Evolutionary conservation across 192 early-diverging fungal genomes (phyloP), one percentile per base, ranked within the genome.

Genomic region (Mycoemilia scoparia): DNA sequence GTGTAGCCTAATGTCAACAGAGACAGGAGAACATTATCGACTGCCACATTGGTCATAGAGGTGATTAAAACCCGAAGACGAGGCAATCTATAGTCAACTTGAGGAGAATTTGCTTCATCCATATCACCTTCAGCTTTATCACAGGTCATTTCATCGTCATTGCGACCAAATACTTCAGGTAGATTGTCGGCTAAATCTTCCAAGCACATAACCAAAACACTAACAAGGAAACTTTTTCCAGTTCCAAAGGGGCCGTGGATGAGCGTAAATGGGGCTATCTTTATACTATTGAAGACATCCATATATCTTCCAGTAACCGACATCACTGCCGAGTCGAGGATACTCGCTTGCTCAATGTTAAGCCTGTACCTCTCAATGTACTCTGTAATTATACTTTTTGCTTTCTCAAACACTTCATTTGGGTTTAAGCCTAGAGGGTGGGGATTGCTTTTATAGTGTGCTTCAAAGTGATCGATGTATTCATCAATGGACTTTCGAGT

Each of bases 41-140:
- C 79, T 6, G 79, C 79, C 16, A 79, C 73, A 42, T 82, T 82
- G 41, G 79, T 82, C 66, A 79, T 76, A 5, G 74, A 82, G 2
- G 72, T 44, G 2, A 82, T 49, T 18, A 82, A 34, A 8, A 78
- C 64, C 9, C 53, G 57, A 16, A 64, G 59, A 21, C 60, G 73
- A 2, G 63, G 52, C 16, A 21, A 36, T 20, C 18, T 51, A 10
- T 36, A 41, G 1, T 21, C 24, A 13, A 36, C 35, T n/a, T 60
- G 51, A 7, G 45, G 45, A 12, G 38, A 42, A 24, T 38, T 25
- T 18, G 14, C 39, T 11, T 17, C 41, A 18, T 19, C 45, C 29
- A 16, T 38, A 28, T 10, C 30, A 10, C 32, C n/a, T 28, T 28
- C 12, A 12, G 9, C 12, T 28, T 28, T 28, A 12, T 28, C 12